Conservation (phyloP, 2,329 filamentous ascomycete species). For the Sporothrix mexicana region DNA sequence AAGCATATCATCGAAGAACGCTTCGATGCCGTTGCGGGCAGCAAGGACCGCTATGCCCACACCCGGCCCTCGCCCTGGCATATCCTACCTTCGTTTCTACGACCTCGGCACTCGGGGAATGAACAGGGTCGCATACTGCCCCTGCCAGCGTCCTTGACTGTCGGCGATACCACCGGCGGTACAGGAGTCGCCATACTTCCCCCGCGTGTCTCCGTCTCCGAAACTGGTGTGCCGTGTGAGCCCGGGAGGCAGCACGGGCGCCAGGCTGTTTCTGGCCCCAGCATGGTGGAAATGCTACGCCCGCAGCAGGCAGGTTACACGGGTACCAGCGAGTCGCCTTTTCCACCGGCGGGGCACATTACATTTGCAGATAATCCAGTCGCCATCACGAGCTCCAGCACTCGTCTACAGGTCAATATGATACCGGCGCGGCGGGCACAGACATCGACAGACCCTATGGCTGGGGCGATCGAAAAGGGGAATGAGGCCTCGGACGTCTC, state of each 20-base stretch:
- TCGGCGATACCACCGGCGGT: not conserved
- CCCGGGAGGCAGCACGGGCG: too few species aligned
- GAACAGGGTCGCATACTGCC: not conserved
- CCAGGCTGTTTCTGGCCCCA: too few species aligned
- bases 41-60: slow-evolving; percentile 45
- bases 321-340: too few species aligned
- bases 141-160: not conserved
- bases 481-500: not conserved
- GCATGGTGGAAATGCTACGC: too few species aligned
- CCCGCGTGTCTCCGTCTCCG: too few species aligned
- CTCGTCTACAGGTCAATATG: slow-evolving; percentile 2
- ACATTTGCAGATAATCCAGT: slow-evolving; percentile 38
- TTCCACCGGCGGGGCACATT: slow-evolving; percentile 34
- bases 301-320: too few species aligned
- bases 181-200: not conserved
- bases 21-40: slow-evolving; percentile 59
- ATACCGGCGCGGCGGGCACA: not conserved
- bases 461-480: not conserved
- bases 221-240: too few species aligned
- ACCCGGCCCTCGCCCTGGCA: not conserved
- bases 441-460: not conserved
- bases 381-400: slow-evolving; percentile 27
- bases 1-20: slow-evolving; percentile 66
- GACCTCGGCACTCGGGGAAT: not conserved
- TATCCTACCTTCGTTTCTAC: not conserved